These are phyloP conservation scores for Calophaca sinica DNA, from an alignment of 306 rosid genomes.

Conservation along the genomic window DNA sequence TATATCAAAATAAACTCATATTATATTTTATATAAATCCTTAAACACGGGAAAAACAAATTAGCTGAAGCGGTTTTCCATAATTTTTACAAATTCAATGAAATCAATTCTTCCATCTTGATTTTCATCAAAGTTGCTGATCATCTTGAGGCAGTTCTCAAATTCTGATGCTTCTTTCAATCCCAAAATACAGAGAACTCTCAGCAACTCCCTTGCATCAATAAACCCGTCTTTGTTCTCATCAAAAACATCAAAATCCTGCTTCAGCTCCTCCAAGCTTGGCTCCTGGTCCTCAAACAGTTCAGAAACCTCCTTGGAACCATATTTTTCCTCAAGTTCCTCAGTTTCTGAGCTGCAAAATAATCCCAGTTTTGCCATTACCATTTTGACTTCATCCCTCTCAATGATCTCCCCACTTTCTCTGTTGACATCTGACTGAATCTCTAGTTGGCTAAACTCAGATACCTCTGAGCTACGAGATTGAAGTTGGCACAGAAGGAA, in stretches of 20 bases:
- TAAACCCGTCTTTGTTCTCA: slow-evolving; percentile 77
- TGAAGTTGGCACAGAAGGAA: slow-evolving; percentile 34
- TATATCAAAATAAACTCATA: slow-evolving; percentile 1
- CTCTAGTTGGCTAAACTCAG: slow-evolving; percentile 37
- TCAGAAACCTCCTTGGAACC: slow-evolving; percentile 53
- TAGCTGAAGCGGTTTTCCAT: slow-evolving; percentile 71
- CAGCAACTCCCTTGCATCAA: slow-evolving; percentile 77
- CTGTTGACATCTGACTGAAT: slow-evolving; percentile 17
- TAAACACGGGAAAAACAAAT: slow-evolving; percentile 30
- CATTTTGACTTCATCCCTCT: slow-evolving; percentile 61
- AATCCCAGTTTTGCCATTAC: slow-evolving; percentile 69
- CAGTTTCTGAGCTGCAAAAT: slow-evolving; percentile 61
- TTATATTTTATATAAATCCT: not conserved
- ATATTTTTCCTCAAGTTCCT: slow-evolving; percentile 50
- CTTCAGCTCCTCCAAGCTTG: slow-evolving; percentile 83
- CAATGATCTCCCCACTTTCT: slow-evolving; percentile 48
- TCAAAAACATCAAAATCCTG: slow-evolving; percentile 89
- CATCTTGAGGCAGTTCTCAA: slow-evolving; percentile 72
- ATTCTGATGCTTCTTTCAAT: slow-evolving; percentile 55
- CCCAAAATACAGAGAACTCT: slow-evolving; percentile 67
- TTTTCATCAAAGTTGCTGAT: slow-evolving; percentile 65
- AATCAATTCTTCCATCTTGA: slow-evolving; percentile 77
- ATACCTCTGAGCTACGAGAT: slow-evolving; percentile 39
- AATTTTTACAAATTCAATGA: slow-evolving; percentile 70
- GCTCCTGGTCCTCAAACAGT: slow-evolving; percentile 85